A percentile compares a stretch with the other conserved stretches of the same genome.
Conservation (phyloP, 345 rosid species). For the Erysimum cheiranthoides region DNA sequence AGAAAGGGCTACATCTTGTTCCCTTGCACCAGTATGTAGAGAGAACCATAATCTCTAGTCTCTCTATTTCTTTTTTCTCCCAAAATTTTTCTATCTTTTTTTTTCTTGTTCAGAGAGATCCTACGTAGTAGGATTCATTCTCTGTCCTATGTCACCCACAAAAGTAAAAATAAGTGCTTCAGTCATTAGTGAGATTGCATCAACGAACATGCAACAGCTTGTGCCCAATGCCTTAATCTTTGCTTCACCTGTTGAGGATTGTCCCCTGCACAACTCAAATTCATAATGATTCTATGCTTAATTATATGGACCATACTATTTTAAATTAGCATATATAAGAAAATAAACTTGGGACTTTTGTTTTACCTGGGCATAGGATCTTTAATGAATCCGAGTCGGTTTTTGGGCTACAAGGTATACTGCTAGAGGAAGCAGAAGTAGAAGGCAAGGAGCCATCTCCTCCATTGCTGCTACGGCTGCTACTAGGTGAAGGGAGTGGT, state of each 20-base stretch:
- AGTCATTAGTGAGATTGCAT: conserved; percentile 51
- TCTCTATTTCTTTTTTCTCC: conserved; percentile 16
- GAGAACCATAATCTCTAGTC: conserved; percentile 16
- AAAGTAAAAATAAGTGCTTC: conserved; percentile 13
- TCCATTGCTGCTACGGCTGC: conserved; percentile 48
- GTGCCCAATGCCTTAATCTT: conserved; percentile 71
- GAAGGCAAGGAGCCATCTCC: conserved; percentile 45
- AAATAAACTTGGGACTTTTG: background rate
- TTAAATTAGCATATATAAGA: background rate
- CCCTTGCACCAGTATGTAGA: conserved; percentile 27
- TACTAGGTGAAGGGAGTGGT: conserved; percentile 70
- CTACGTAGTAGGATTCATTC: conserved; percentile 41
- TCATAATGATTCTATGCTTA: background rate
- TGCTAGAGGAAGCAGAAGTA: conserved; percentile 50
- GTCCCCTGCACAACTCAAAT: conserved; percentile 59
- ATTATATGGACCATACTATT: background rate
- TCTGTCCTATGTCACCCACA: conserved; percentile 43
- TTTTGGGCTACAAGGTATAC: conserved; percentile 61
- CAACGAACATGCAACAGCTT: conserved; percentile 70
- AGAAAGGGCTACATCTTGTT: conserved; percentile 29
- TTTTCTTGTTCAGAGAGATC: conserved; percentile 43
- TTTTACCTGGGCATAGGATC: conserved; percentile 76
- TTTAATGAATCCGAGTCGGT: conserved; percentile 78
- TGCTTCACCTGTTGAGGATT: conserved; percentile 69
- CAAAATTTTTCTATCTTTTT: conserved; percentile 23